Evolutionary conservation across 2,329 filamentous ascomycete species (phyloP), one percentile per base, ranked within the genome.

Genomic region (Phaeophleospora eucalypticola): DNA sequence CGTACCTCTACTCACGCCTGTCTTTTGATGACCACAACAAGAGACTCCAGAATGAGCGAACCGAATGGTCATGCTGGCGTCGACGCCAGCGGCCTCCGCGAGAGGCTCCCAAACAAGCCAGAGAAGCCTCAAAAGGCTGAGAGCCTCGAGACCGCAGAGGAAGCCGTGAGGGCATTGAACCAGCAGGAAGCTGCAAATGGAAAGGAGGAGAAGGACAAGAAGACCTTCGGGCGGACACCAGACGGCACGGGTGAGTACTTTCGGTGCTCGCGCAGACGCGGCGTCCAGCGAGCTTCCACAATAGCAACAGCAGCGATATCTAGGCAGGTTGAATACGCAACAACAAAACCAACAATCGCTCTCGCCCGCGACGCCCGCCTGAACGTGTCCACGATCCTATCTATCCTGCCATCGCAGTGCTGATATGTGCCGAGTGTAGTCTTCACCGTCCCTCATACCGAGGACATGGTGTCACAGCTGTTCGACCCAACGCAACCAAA

Each of bases 391-490:
- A n/a, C 20, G 33, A 15, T 35, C 4, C 17, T 4, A 49, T 24
- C 18, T 19, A 24, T 6, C 43, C 16, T 14, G 19, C 45, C 35
- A 43, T 12, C 24, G 41, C 49, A 52, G 47, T 48, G 54, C 60
- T 64, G 57, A 65, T 61, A 43, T 33, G 33, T 47, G 18, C 24
- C 43, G 16, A 36, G 49, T 48, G 39, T 63, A 97, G 93, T 95
- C 61, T 98, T 98, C 66, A 86, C 89, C 48, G 93, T 98, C 45
- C 93, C 93, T 39, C 84, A 89, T 53, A 98, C 93, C 46, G 89
- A 96, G 76, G 93, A 98, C 72, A 97, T 98, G 93, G 91, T 98
- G 59, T 95, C 91, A 42, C 93, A 97, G 72, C 80, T 98, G 45
- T 82, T 98, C 59, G 93, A 94, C 61, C 93, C 93, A 42, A 87